Conservation (phyloP, 2,329 filamentous ascomycete genomes). For the Penicillium digitatum region DNA sequence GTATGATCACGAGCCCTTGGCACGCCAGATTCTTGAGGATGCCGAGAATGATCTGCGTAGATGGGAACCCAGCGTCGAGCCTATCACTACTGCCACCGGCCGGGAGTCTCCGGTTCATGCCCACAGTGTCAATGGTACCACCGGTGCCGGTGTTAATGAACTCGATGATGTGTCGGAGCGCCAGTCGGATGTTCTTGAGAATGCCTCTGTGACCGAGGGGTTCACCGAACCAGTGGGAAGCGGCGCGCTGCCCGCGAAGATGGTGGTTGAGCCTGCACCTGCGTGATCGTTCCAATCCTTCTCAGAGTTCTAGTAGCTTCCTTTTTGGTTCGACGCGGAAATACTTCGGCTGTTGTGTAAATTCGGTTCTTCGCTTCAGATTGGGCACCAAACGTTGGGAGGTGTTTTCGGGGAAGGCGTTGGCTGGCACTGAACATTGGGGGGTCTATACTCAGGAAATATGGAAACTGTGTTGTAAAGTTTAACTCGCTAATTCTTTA, state of each 20-base stretch:
- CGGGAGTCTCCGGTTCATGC: constrained; percentile 17
- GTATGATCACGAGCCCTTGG: constrained; percentile 64
- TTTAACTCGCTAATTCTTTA: neutral
- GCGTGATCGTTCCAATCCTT: neutral
- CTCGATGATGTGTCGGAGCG: constrained; percentile 4
- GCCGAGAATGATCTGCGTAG: constrained; percentile 81
- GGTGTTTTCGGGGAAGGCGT: constrained; percentile 6
- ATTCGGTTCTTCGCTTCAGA: neutral
- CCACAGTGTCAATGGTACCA: neutral
- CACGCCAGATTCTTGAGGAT: constrained; percentile 83
- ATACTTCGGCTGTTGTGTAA: constrained; percentile 14
- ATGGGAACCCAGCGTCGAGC: constrained; percentile 61
- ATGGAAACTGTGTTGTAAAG: constrained; percentile 12
- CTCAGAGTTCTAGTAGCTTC: neutral
- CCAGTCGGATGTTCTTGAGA: constrained; percentile 7
- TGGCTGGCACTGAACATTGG: neutral
- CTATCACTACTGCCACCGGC: constrained; percentile 50
- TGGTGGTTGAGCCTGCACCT: constrained; percentile 15
- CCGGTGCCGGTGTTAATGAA: neutral
- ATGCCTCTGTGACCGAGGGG: neutral
- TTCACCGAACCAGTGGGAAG: constrained; percentile 11
- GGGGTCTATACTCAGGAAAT: constrained; percentile 9
- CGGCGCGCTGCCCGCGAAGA: constrained; percentile 13
- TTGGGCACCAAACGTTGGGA: constrained; percentile 5
- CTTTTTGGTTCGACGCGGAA: constrained; percentile 5